Evolutionary conservation across 2,329 filamentous ascomycete genomes (phyloP), one percentile per base, ranked within the genome.

Genomic region (Xylaria multiplex): DNA sequence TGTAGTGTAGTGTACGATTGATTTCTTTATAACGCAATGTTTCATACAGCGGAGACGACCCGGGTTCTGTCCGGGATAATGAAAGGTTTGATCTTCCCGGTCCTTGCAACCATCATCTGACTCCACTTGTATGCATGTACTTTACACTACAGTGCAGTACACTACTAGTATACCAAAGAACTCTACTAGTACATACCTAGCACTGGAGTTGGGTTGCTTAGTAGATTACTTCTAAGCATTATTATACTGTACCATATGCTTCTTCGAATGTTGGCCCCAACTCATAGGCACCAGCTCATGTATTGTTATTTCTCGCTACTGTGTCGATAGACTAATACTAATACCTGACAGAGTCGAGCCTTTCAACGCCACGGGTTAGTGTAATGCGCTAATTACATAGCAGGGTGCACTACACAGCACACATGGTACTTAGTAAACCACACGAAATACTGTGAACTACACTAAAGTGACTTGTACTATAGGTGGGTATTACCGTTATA

Each of bases 41-140:
- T 59, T 58, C 50, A 55, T 24, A 60, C 40, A 60, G 63, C 54
- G 54, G 59, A 62, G 46, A 58, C 49, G 42, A 55, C 14, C 60
- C 53, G 60, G 60, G 60, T 16, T 43, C 53, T 30, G 37, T 30
- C 22, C 11, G 19, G 46, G 30, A 27, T 45, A 46, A 3, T 22
- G 32, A 57, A 59, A 66, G 64, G 58, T 64, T 66, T 64, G 64
- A 66, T 59, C 59, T 64, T 50, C 55, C 59, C 22, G 54, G 54
- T 56, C 64, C 60, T 45, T 64, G 59, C 55, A 63, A 57, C 60
- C 53, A 61, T 64, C 61, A 61, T 64, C 11, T 30, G 37, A 32
- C 59, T 9, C 55, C 64, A 54, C 64, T 48, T n/a, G 16, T 40
- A 32, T 57, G 64, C 59, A 62, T 62, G 37, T 61, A 27, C 45